phyloP scores from a whole-genome alignment of 345 rosid species.

The Acer saccharum region DNA sequence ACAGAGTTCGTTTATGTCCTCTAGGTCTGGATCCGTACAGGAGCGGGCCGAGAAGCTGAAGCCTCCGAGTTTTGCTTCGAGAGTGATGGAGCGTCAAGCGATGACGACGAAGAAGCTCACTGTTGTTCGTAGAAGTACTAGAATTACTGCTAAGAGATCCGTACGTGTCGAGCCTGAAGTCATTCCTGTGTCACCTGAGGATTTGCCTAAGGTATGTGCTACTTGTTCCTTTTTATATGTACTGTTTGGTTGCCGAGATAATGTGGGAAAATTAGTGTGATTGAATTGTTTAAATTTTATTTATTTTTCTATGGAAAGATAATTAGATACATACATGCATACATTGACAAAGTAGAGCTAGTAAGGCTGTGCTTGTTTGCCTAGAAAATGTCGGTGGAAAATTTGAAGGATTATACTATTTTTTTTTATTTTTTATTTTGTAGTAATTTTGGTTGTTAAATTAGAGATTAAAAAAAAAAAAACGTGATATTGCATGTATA shows the following conservation, averaged over 20 bases:
- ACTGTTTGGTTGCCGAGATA: slow-evolving; percentile 11
- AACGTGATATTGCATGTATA: background rate
- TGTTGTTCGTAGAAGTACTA: slow-evolving; percentile 34
- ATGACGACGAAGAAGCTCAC: slow-evolving; percentile 28
- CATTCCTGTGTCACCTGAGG: slow-evolving; percentile 73
- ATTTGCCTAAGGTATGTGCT: slow-evolving; percentile 49
- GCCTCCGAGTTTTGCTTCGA: slow-evolving; percentile 53
- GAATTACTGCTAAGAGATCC: slow-evolving; percentile 52
- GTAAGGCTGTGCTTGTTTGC: background rate
- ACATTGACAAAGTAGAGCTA: background rate
- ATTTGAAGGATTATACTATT: too few relatives aligned
- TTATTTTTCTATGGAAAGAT: background rate
- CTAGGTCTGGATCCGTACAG: slow-evolving; percentile 50
- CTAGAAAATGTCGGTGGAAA: background rate
- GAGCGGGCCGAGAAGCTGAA: slow-evolving; percentile 51
- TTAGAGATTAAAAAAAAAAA: background rate
- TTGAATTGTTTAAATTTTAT: background rate
- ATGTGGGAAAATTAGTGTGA: background rate
- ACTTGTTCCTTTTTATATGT: background rate
- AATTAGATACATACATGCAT: too few relatives aligned
- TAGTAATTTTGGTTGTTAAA: background rate
- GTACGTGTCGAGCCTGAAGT: slow-evolving; percentile 57
- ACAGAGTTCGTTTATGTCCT: slow-evolving; percentile 44
- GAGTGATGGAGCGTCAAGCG: slow-evolving; percentile 35
- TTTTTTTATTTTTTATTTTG: background rate